These are phyloP conservation scores for Camelina laxa DNA, from an alignment of 345 rosid species.

Conservation along the genomic window DNA sequence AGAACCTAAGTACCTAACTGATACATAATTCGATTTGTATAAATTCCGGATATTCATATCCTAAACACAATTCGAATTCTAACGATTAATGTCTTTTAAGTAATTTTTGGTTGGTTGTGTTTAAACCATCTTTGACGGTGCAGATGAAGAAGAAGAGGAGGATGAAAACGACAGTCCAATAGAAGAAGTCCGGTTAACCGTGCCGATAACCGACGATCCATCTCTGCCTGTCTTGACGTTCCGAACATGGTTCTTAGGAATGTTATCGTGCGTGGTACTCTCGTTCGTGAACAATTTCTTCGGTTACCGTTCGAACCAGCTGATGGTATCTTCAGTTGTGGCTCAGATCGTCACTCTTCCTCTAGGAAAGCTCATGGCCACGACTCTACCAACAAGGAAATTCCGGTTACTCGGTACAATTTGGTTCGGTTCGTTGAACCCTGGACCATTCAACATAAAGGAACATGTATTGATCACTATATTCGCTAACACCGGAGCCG, in stretches of 20 bases:
- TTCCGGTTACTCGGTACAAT: conserved; percentile 43
- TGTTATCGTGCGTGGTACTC: conserved; percentile 49
- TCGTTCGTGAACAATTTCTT: conserved; percentile 62
- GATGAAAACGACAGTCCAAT: conserved; percentile 61
- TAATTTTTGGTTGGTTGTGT: conserved; percentile 1
- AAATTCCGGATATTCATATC: neutral
- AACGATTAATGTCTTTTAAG: neutral
- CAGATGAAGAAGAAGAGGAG: conserved; percentile 24
- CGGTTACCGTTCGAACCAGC: conserved; percentile 49
- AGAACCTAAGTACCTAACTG: neutral
- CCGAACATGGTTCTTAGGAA: conserved; percentile 61
- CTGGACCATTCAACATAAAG: conserved; percentile 59
- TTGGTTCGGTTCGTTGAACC: conserved; percentile 53
- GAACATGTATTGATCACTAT: conserved; percentile 64
- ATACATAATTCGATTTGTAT: no score
- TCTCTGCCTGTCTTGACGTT: conserved; percentile 51
- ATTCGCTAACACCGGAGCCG: conserved; percentile 53
- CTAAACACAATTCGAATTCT: conserved; percentile 4
- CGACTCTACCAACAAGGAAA: conserved; percentile 47
- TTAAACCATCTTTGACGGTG: neutral
- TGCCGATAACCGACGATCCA: conserved; percentile 58
- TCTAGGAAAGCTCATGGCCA: conserved; percentile 55
- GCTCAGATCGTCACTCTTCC: conserved; percentile 59
- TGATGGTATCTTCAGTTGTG: conserved; percentile 45
- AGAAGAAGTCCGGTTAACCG: conserved; percentile 65